Evolutionary conservation across 257 asterid species (phyloP).

Genomic region (Capsicum pubescens): DNA sequence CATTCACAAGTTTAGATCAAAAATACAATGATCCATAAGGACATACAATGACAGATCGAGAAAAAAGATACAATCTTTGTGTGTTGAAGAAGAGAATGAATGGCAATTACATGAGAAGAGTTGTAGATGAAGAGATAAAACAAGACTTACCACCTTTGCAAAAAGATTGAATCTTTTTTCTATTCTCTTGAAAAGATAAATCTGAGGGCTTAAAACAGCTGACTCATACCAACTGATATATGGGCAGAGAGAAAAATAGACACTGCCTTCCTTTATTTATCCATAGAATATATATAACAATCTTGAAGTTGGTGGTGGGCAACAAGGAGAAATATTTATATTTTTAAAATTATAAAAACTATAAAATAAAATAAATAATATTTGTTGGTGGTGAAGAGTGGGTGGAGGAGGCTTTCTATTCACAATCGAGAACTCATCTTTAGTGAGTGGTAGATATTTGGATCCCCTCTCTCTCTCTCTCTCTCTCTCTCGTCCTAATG

Average conservation of each 20-base stretch:
- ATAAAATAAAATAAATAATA: background rate
- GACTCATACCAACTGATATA: slow-evolving; percentile 5
- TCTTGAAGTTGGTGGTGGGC: slow-evolving; percentile 24
- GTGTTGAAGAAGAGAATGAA: background rate
- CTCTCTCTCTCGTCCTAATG: no score
- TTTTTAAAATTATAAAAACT: background rate
- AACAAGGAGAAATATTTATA: background rate
- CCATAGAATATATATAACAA: background rate
- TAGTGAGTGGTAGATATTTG: slow-evolving; percentile 68
- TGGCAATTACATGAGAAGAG: background rate
- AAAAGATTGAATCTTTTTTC: slow-evolving; percentile 30
- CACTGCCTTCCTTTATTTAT: background rate
- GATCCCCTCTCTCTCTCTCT: slow-evolving; percentile 5
- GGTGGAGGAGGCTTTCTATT: slow-evolving; percentile 81
- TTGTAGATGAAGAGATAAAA: background rate
- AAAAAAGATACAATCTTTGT: slow-evolving; percentile 9
- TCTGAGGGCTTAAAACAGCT: slow-evolving; percentile 32
- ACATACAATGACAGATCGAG: slow-evolving; percentile 13
- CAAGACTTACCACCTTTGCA: slow-evolving; percentile 16
- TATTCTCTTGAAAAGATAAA: slow-evolving; percentile 19
- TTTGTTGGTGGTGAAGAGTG: slow-evolving; percentile 55
- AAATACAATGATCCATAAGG: slow-evolving; percentile 2
- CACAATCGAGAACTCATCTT: slow-evolving; percentile 65
- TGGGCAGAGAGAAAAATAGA: slow-evolving; percentile 33
- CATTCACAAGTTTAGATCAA: slow-evolving; percentile 21